These are phyloP conservation scores for Agaricus subrufescens DNA, from an alignment of 768 basidiomycete genomes.

Conservation along the genomic window DNA sequence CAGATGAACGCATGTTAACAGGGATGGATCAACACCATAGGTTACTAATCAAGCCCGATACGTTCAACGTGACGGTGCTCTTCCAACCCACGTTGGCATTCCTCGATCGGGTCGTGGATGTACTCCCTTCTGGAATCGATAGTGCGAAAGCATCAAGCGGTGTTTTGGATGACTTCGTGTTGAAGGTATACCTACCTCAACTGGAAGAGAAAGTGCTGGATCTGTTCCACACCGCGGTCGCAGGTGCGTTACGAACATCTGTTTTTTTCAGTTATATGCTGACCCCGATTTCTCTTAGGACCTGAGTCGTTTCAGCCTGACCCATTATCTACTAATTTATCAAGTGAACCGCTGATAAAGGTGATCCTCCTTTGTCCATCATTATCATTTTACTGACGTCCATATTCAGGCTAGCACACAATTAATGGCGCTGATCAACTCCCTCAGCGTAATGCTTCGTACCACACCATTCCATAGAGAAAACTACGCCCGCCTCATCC, in stretches of 20 bases:
- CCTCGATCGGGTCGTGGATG: constrained; percentile 63
- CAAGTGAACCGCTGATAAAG: constrained; percentile 73
- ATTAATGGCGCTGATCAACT: constrained; percentile 86
- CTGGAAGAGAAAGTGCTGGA: constrained; percentile 89
- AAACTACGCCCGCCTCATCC: constrained; percentile 89
- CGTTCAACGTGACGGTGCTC: constrained; percentile 91
- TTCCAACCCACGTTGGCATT: constrained; percentile 92
- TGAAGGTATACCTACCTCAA: constrained; percentile 90
- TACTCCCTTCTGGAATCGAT: constrained; percentile 71
- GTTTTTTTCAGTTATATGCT: not conserved
- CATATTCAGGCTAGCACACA: constrained; percentile 67
- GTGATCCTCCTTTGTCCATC: constrained; percentile 31
- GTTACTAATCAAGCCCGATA: constrained; percentile 82
- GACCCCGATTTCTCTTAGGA: constrained; percentile 34
- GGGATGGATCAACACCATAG: constrained; percentile 79
- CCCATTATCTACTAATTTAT: constrained; percentile 57
- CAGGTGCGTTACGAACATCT: constrained; percentile 37
- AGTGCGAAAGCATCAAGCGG: constrained; percentile 60
- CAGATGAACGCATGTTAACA: constrained; percentile 71
- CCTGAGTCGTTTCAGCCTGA: constrained; percentile 89
- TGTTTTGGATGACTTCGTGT: constrained; percentile 88
- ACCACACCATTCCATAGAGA: constrained; percentile 93
- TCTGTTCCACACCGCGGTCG: constrained; percentile 82
- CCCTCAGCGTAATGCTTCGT: constrained; percentile 85
- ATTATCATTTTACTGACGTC: not conserved